Percentiles rank a stretch among this genome's conserved stretches.
These are phyloP conservation scores for Earliella scabrosa DNA, from an alignment of 1,284 basidiomycete species.

Conservation along the genomic window DNA sequence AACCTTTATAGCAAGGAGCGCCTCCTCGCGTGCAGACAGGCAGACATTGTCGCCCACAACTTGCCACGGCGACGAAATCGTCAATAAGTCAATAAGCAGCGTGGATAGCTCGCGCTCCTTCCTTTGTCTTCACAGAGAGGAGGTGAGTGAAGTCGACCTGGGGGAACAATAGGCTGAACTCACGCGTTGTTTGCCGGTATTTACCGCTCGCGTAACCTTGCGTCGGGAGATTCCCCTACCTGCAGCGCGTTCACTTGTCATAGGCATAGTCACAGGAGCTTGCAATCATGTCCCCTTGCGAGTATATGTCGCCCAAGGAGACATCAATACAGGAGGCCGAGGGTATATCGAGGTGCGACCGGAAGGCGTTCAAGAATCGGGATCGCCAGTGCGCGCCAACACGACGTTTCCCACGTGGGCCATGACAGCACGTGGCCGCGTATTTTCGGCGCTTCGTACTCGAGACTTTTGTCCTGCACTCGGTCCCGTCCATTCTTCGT, in stretches of 20 bases:
- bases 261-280: too few species aligned
- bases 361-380: too few species aligned
- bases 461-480: constrained; percentile 2
- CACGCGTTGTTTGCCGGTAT: constrained; percentile 24
- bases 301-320: too few species aligned
- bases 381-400: too few species aligned
- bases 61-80: constrained; percentile 6
- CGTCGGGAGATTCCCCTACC: too few species aligned
- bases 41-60: constrained; percentile 31
- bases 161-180: constrained; percentile 26
- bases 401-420: too few species aligned
- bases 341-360: too few species aligned
- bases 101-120: constrained; percentile 8
- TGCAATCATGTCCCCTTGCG: too few species aligned
- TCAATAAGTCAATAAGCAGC: constrained; percentile 15
- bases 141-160: constrained; percentile 5
- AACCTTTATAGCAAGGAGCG: constrained; percentile 34
- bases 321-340: too few species aligned
- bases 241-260: too few species aligned
- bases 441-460: constrained; percentile 2
- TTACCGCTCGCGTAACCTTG: constrained; percentile 13
- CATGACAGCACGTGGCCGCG: too few species aligned
- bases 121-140: constrained; percentile 25
- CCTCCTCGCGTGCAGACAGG: neutral
- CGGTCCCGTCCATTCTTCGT: constrained; percentile 3